Percentiles rank a stretch among this genome's conserved stretches.
Conservation (phyloP, 1,284 basidiomycete genomes). For the Tilletia walkeri region DNA sequence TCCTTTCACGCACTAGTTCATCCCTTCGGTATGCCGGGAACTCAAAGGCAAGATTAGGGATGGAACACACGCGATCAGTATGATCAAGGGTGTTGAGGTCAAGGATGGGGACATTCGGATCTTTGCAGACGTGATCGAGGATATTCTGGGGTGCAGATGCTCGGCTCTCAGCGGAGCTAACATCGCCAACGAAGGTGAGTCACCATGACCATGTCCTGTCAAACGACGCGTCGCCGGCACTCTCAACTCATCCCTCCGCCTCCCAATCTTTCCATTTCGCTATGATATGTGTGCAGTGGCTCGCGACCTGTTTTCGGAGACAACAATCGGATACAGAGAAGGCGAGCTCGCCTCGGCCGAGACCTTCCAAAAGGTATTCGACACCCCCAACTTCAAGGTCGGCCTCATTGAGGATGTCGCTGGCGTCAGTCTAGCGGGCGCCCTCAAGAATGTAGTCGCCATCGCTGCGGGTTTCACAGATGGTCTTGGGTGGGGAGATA, state of each 20-base stretch:
- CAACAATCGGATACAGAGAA: slow-evolving; percentile 62
- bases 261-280: background rate
- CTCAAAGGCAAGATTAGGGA: slow-evolving; percentile 47
- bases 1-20: slow-evolving; percentile 49
- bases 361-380: slow-evolving; percentile 57
- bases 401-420: slow-evolving; percentile 63
- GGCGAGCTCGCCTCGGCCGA: slow-evolving; percentile 40
- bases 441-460: slow-evolving; percentile 64
- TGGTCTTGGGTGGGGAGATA: slow-evolving; percentile 63
- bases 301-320: slow-evolving; percentile 61
- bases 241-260: too few relatives aligned
- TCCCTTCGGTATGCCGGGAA: slow-evolving; percentile 47
- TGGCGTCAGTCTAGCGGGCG: slow-evolving; percentile 63
- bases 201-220: background rate
- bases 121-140: slow-evolving; percentile 63
- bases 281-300: slow-evolving; percentile 55
- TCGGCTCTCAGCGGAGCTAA: slow-evolving; percentile 64
- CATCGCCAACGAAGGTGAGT: slow-evolving; percentile 62
- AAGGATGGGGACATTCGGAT: slow-evolving; percentile 61
- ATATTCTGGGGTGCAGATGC: slow-evolving; percentile 60
- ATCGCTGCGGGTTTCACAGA: slow-evolving; percentile 64
- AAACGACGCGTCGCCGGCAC: too few relatives aligned
- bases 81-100: slow-evolving; percentile 57
- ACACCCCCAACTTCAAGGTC: slow-evolving; percentile 61
- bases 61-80: slow-evolving; percentile 53